Evolutionary conservation across 768 basidiomycete genomes (phyloP).

Genomic region (Suillus subaureus): DNA sequence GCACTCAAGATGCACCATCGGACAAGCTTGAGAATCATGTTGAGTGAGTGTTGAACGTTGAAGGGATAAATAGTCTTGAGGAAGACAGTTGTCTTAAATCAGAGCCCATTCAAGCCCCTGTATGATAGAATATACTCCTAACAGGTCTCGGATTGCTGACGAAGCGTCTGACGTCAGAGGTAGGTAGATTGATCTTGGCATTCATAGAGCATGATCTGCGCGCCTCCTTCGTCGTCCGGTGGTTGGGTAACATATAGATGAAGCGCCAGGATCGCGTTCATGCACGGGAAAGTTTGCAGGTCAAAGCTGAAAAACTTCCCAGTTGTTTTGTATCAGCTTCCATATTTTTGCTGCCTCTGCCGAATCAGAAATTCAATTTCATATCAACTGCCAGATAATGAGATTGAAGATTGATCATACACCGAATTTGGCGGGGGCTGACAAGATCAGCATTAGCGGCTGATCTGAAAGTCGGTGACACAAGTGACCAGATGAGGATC

Average conservation of each 20-base stretch:
- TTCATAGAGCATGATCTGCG: background rate
- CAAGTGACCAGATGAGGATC: no score
- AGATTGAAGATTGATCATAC: background rate
- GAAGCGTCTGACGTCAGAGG: slow-evolving; percentile 4
- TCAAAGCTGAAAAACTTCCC: background rate
- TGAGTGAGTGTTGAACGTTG: background rate
- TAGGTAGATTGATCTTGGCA: background rate
- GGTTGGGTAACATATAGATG: background rate
- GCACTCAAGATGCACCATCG: background rate
- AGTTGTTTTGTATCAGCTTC: background rate
- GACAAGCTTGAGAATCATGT: background rate
- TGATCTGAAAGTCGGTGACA: background rate
- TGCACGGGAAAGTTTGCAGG: background rate
- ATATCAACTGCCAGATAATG: background rate
- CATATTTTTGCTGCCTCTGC: background rate
- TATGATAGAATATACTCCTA: background rate
- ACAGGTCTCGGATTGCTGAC: slow-evolving; percentile 2
- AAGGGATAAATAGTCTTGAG: background rate
- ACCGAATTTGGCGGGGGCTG: background rate
- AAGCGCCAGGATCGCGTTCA: background rate
- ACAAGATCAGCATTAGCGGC: background rate
- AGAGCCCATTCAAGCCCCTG: background rate
- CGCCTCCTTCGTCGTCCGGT: background rate
- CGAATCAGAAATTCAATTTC: background rate
- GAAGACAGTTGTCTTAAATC: background rate